These are phyloP conservation scores for Amanita jacksonii DNA, from an alignment of 768 basidiomycete species.

Conservation along the genomic window DNA sequence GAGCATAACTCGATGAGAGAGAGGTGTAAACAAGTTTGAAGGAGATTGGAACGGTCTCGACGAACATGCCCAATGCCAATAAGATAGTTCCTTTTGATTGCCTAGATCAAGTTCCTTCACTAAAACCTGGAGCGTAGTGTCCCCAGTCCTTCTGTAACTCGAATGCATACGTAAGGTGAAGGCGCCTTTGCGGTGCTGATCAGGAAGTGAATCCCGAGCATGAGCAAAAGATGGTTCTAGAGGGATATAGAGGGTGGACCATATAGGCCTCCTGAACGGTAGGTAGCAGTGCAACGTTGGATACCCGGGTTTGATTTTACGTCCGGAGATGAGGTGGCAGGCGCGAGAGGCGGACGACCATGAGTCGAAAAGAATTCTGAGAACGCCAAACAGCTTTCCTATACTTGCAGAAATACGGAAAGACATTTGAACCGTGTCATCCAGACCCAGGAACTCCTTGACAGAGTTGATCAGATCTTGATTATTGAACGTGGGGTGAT, in stretches of 20 bases:
- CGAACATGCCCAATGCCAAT: too few species aligned
- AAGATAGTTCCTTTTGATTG: too few species aligned
- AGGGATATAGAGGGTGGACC: constrained; percentile 2
- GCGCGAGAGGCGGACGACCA: constrained; percentile 2
- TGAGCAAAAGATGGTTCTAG: constrained; percentile 1
- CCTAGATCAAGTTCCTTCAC: too few species aligned
- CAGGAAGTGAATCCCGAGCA: neutral
- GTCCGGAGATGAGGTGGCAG: neutral
- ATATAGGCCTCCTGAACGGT: constrained; percentile 1
- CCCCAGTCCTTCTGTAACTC: neutral
- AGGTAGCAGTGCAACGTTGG: constrained; percentile 2
- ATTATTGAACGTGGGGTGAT: too few species aligned
- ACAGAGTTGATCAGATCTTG: too few species aligned
- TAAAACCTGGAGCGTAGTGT: too few species aligned
- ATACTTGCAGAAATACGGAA: neutral
- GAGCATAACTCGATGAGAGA: constrained; percentile 2
- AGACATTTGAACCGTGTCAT: neutral
- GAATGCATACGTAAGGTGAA: constrained; percentile 1
- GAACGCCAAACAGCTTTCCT: neutral
- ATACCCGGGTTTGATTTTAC: neutral
- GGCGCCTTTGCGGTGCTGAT: neutral
- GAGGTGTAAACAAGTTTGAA: too few species aligned
- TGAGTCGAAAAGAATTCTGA: constrained; percentile 1
- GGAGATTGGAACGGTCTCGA: too few species aligned
- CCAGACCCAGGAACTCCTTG: neutral